Conservation (phyloP, 257 asterid species). For the Primulina tabacum region DNA sequence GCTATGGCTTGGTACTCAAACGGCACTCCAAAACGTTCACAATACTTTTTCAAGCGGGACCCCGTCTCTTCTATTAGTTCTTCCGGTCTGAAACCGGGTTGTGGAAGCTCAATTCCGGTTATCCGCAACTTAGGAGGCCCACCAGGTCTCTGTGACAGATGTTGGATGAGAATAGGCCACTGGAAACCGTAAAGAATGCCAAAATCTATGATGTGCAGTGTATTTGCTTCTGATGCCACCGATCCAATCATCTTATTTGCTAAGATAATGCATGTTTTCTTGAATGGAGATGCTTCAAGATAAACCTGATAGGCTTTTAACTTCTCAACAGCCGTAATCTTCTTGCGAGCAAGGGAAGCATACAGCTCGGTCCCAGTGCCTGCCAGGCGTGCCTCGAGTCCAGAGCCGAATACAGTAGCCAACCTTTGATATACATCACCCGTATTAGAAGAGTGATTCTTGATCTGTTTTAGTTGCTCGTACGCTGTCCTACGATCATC, state of each 20-base stretch:
- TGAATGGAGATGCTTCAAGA: conserved; percentile 71
- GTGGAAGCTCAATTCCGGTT: conserved; percentile 78
- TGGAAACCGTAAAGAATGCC: conserved; percentile 86
- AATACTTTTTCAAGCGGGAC: conserved; percentile 60
- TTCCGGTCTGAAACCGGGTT: conserved; percentile 83
- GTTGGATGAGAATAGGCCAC: conserved; percentile 81
- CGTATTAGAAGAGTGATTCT: conserved; percentile 56
- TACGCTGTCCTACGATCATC: conserved; percentile 68
- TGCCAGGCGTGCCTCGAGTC: conserved; percentile 81
- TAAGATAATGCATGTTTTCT: conserved; percentile 54
- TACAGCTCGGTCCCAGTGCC: conserved; percentile 76
- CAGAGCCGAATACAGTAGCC: conserved; percentile 65
- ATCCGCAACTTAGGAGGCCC: conserved; percentile 81
- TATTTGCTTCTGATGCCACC: conserved; percentile 43
- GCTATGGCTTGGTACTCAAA: conserved; percentile 77
- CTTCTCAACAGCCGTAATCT: conserved; percentile 67
- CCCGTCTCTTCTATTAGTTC: conserved; percentile 80
- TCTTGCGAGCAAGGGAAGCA: conserved; percentile 52
- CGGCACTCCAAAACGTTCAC: conserved; percentile 72
- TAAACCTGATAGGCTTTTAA: conserved; percentile 79
- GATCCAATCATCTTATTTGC: conserved; percentile 56
- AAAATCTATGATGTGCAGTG: conserved; percentile 75
- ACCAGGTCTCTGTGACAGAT: conserved; percentile 49
- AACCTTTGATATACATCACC: conserved; percentile 80
- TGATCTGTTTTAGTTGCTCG: conserved; percentile 69